Evolutionary conservation across 768 basidiomycete species (phyloP), one percentile per base, ranked within the genome.

Genomic region (Pleurotus ostreatus): DNA sequence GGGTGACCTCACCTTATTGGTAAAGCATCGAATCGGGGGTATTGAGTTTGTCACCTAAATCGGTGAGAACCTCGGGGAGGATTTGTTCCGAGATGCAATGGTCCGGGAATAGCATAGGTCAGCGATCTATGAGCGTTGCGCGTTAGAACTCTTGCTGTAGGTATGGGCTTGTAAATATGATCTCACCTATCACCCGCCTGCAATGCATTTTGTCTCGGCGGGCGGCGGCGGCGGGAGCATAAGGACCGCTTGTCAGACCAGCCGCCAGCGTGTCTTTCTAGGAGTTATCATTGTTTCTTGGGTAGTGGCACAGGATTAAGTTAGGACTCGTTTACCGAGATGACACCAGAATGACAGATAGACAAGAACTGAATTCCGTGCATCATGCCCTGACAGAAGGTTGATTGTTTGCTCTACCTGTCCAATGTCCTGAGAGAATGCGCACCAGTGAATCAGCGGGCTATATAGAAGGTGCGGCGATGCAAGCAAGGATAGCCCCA

Each of bases 311-410:
- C 26, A 49, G 48, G 23, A 30, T 37, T 49, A 15, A 26, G 48
- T 30, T 34, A 26, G 15, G 22, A 25, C 46, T 20, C 20, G 15
- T 15, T 15, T 47, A 25, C 20, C 22, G 26, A 25, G 26, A 47
- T 47, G 48, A 34, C 34, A 49, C 16, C 48, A 49, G 48, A 49
- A 49, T 49, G 51, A 41, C 39, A 53, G 51, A 41, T 41, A 53
- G 39, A 53, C 51, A 41, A 37, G 9, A n/a, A 41, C 20, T 41
- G 51, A 53, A 37, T 18, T 20, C 16, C 37, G 20, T 53, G 38
- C 23, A 40, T 38, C 39, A 53, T 16, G 12, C 18, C 51, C 12
- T 40, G 22, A 25, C 51, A 53, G 20, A 49, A 49, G 48, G 30
- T 13, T 25, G 22, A 23, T 47, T 16, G 46, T 16, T 34, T 34